Evolutionary conservation across 306 rosid genomes (phyloP).

Genomic region (Ormosia emarginata): DNA sequence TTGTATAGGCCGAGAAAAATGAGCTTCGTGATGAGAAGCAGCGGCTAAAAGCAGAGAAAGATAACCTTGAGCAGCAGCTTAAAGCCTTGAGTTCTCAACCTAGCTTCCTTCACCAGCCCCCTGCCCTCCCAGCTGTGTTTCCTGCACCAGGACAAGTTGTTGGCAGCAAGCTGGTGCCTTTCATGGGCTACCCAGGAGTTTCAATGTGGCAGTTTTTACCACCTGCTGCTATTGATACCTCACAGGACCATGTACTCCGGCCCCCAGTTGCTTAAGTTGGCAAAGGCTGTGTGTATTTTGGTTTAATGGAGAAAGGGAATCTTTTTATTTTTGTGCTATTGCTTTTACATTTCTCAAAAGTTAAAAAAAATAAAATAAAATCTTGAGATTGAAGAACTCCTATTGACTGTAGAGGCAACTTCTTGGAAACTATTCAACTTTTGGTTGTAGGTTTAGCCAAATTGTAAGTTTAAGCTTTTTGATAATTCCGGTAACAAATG

Average conservation of each 20-base stretch:
- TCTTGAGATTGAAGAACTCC: slow-evolving; percentile 8
- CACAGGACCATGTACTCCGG: slow-evolving; percentile 80
- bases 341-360: background rate
- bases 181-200: slow-evolving; percentile 69
- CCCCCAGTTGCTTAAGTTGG: slow-evolving; percentile 74
- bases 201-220: slow-evolving; percentile 94
- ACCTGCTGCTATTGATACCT: slow-evolving; percentile 70
- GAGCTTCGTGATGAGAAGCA: slow-evolving; percentile 86
- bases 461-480: background rate
- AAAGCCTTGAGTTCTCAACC: slow-evolving; percentile 50
- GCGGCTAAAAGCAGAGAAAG: slow-evolving; percentile 73
- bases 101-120: slow-evolving; percentile 49
- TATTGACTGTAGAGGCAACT: background rate
- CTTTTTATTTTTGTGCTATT: background rate
- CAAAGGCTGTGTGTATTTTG: background rate
- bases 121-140: slow-evolving; percentile 44
- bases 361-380: background rate
- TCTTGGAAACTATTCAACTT: background rate
- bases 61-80: slow-evolving; percentile 49
- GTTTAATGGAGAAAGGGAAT: background rate
- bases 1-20: slow-evolving; percentile 69
- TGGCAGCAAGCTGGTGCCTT: slow-evolving; percentile 63
- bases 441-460: background rate
- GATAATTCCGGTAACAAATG: background rate
- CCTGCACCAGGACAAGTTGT: slow-evolving; percentile 55